Conservation (phyloP, 169 alveolate genomes). For the Toxoplasma gondii region DNA sequence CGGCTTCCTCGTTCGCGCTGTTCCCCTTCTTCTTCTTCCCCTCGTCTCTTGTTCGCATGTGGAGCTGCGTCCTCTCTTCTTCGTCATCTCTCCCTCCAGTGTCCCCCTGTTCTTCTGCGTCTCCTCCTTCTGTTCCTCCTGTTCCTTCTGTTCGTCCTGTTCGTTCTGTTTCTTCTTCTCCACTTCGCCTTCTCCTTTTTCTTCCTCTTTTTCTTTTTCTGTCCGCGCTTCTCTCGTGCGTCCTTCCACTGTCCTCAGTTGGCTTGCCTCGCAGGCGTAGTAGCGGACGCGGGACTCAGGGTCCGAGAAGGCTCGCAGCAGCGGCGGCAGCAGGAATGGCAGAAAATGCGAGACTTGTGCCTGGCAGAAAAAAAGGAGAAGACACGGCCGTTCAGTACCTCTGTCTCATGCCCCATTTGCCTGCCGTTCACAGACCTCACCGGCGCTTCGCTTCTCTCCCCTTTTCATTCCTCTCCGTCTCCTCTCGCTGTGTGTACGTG, state of each 20-base stretch:
- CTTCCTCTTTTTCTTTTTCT: neutral
- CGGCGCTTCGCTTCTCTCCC: too few species aligned
- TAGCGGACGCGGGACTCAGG: slow-evolving; percentile 70
- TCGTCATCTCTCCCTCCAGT: too few species aligned
- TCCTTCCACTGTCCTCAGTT: too few species aligned
- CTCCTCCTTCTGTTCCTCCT: neutral
- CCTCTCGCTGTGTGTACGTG: too few species aligned
- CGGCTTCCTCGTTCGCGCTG: too few species aligned
- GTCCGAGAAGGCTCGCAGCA: slow-evolving; percentile 59
- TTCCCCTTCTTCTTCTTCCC: too few species aligned
- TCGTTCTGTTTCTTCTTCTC: too few species aligned
- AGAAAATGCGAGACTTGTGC: neutral
- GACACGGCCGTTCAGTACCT: neutral
- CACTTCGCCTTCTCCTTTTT: neutral
- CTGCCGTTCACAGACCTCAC: too few species aligned
- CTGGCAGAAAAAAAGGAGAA: neutral
- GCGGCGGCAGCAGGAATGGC: slow-evolving; percentile 60
- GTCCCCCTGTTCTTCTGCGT: neutral
- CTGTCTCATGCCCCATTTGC: too few species aligned
- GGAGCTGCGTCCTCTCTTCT: too few species aligned
- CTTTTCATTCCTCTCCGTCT: too few species aligned
- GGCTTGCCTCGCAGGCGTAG: slow-evolving; percentile 72
- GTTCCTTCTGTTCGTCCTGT: neutral
- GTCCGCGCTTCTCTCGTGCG: neutral
- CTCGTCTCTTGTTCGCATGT: too few species aligned